Evolutionary conservation across 2,329 filamentous ascomycete genomes (phyloP).

Genomic region (Colletotrichum coccodes): DNA sequence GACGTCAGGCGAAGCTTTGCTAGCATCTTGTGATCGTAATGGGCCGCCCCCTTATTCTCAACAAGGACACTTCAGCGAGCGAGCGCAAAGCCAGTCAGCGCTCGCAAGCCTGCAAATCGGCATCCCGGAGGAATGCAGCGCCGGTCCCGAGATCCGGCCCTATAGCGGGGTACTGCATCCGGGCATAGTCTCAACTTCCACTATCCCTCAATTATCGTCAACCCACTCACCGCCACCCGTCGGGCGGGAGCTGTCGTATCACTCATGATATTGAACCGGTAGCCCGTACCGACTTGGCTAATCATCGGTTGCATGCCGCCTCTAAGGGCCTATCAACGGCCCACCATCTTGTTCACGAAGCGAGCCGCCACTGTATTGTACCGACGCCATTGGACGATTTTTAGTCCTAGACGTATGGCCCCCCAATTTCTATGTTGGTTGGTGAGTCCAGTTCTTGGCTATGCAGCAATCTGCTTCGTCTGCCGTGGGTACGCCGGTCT

Average conservation of each 20-base stretch:
- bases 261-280: not conserved
- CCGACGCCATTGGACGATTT: not conserved
- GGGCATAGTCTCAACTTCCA: not conserved
- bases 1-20: not conserved
- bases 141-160: not conserved
- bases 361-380: not conserved
- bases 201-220: not conserved
- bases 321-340: not conserved
- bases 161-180: not conserved
- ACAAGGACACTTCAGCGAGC: not conserved
- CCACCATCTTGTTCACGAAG: not conserved
- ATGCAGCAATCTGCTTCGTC: not conserved
- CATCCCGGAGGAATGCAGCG: not conserved
- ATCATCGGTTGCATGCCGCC: not conserved
- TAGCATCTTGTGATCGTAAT: not conserved
- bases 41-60: not conserved
- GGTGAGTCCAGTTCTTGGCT: not conserved
- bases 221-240: not conserved
- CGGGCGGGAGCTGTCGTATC: not conserved
- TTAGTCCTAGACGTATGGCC: not conserved
- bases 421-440: too few relatives aligned
- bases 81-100: not conserved
- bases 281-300: not conserved
- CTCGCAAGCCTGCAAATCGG: not conserved
- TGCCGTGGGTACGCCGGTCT: not conserved